Conservation (phyloP, 2,329 filamentous ascomycete species). For the Colletotrichum plurivorum region DNA sequence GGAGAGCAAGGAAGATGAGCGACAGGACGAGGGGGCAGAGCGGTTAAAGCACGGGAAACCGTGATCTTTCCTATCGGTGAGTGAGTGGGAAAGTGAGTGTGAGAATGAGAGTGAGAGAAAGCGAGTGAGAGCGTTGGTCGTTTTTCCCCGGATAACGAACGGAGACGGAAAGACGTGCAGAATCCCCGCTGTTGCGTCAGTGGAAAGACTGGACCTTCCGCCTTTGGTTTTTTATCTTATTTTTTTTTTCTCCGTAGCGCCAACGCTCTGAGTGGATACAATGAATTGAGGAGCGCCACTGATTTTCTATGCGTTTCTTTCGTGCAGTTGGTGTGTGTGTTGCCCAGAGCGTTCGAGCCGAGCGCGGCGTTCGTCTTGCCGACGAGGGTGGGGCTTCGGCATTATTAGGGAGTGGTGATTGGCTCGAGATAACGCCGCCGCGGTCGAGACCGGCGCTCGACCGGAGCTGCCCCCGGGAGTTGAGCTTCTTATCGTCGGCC, state of each 20-base stretch:
- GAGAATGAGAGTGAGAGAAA: no score
- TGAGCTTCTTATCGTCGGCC: slow-evolving; percentile 27
- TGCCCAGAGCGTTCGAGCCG: slow-evolving; percentile 24
- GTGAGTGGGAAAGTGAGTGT: neutral
- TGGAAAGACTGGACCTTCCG: slow-evolving; percentile 27
- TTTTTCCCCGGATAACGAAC: slow-evolving; percentile 20
- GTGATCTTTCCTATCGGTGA: neutral
- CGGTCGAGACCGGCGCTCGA: slow-evolving; percentile 11
- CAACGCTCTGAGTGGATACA: neutral
- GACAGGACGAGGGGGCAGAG: neutral
- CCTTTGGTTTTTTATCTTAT: neutral
- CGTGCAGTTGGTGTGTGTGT: slow-evolving; percentile 20
- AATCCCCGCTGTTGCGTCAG: slow-evolving; percentile 38
- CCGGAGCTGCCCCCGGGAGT: slow-evolving; percentile 32
- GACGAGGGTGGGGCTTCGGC: slow-evolving; percentile 21
- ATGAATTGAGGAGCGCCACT: neutral
- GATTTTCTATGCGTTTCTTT: neutral
- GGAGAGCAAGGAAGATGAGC: neutral
- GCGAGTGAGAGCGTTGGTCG: no score
- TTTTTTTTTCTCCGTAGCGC: no score
- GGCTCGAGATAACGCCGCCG: slow-evolving; percentile 28
- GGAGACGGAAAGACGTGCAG: slow-evolving; percentile 28
- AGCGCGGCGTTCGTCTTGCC: slow-evolving; percentile 34
- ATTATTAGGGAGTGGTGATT: neutral
- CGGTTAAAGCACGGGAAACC: slow-evolving; percentile 7